A percentile compares a stretch with the other conserved stretches of the same genome.
Evolutionary conservation across 2,329 filamentous ascomycete genomes (phyloP).

Genomic region (Diplodia scrobiculata): DNA sequence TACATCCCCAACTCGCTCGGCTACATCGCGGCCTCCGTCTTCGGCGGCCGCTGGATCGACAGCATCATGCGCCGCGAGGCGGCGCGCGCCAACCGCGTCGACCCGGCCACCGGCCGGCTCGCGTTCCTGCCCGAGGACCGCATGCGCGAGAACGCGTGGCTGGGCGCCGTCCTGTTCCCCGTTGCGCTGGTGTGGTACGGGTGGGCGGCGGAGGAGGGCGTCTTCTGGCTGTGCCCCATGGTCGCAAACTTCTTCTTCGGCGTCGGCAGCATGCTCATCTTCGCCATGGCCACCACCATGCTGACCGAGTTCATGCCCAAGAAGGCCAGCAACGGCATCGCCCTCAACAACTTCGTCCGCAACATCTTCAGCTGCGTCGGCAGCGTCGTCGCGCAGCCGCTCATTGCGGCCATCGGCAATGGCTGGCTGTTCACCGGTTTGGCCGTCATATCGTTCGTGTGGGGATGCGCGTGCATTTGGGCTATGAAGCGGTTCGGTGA

Average conservation of each 20-base stretch:
- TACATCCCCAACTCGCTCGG: conserved; percentile 45
- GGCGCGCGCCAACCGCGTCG: conserved; percentile 42
- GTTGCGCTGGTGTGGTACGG: conserved; percentile 45
- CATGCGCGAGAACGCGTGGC: conserved; percentile 48
- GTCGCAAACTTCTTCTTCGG: conserved; percentile 48
- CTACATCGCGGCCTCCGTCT: conserved; percentile 42
- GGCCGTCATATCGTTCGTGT: conserved; percentile 49
- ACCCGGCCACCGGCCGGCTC: conserved; percentile 41
- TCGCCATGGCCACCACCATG: conserved; percentile 45
- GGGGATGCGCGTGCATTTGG: conserved; percentile 61
- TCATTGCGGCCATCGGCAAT: conserved; percentile 43
- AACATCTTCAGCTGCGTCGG: conserved; percentile 45
- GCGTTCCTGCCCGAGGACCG: conserved; percentile 44
- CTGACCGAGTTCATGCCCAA: conserved; percentile 47
- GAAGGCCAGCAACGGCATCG: conserved; percentile 42
- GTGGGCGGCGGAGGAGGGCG: conserved; percentile 41
- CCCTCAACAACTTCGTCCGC: conserved; percentile 46
- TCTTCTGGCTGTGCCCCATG: conserved; percentile 43
- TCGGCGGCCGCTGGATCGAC: conserved; percentile 48
- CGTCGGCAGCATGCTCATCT: conserved; percentile 46
- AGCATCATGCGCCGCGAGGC: conserved; percentile 47
- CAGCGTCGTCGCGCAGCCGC: conserved; percentile 43
- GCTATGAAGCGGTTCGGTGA: conserved; percentile 62
- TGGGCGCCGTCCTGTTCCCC: conserved; percentile 43
- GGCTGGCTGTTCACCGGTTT: conserved; percentile 47